A percentile compares a stretch with the other conserved stretches of the same genome.
Evolutionary conservation across 495 filamentous ascomycete genomes (phyloP).

Genomic region (Hypoxylon lenormandii): DNA sequence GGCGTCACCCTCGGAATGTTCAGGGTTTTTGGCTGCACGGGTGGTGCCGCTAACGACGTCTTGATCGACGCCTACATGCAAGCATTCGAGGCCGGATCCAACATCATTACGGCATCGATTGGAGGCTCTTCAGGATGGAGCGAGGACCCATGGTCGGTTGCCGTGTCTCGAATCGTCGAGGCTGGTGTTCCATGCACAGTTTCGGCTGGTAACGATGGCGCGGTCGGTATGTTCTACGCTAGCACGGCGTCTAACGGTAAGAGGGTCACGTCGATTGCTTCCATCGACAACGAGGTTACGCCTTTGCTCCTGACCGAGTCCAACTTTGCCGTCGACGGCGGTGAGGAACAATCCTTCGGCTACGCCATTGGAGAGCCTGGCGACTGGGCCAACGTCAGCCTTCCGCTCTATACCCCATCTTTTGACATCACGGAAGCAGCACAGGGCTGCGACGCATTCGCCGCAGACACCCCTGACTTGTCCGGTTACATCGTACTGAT

Average conservation of each 20-base stretch:
- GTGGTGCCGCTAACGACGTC: constrained; percentile 63
- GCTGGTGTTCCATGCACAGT: constrained; percentile 67
- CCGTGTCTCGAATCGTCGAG: constrained; percentile 66
- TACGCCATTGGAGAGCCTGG: constrained; percentile 57
- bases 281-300: constrained; percentile 62
- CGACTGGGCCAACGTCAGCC: constrained; percentile 54
- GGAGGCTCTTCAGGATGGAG: constrained; percentile 68
- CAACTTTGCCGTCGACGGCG: constrained; percentile 50
- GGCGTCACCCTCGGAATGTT: constrained; percentile 67
- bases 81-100: constrained; percentile 68
- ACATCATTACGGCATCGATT: constrained; percentile 71
- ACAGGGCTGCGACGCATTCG: constrained; percentile 60
- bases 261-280: constrained; percentile 64
- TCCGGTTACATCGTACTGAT: constrained; percentile 65
- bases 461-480: constrained; percentile 63
- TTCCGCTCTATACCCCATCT: constrained; percentile 64
- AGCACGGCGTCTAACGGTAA: constrained; percentile 66
- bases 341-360: constrained; percentile 50
- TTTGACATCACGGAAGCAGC: constrained; percentile 61
- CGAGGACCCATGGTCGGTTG: constrained; percentile 67
- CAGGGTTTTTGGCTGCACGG: constrained; percentile 66
- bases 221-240: constrained; percentile 65
- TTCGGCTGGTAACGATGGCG: constrained; percentile 68
- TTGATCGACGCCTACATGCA: constrained; percentile 67
- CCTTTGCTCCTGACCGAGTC: constrained; percentile 58